Conservation (phyloP, 202 grass and related monocot genomes). For the Saccharum hybrid region DNA sequence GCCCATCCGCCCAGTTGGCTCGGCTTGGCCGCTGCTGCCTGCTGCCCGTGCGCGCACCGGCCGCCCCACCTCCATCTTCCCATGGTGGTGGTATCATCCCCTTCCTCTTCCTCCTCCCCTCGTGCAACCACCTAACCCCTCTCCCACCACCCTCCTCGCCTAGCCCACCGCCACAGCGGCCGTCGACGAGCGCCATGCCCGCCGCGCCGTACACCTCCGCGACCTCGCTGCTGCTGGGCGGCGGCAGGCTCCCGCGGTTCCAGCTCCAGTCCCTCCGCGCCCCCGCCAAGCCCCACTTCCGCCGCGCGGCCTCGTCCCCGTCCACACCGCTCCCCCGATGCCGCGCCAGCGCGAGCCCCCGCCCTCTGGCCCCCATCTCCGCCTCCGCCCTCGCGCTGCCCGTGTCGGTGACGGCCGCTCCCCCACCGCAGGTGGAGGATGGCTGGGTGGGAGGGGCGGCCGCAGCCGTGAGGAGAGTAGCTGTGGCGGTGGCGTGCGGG, state of each 20-base stretch:
- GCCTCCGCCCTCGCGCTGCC: constrained; percentile 41
- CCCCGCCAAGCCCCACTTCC: constrained; percentile 43
- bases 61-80: neutral
- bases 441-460: neutral
- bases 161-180: neutral
- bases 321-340: neutral
- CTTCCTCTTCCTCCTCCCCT: neutral
- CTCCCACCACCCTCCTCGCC: neutral
- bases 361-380: constrained; percentile 16
- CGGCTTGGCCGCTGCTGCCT: constrained; percentile 2
- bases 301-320: neutral
- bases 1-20: neutral
- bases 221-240: constrained; percentile 42
- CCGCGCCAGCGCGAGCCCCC: constrained; percentile 1
- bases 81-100: constrained; percentile 25
- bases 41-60: constrained; percentile 7
- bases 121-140: constrained; percentile 13
- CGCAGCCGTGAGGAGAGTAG: constrained; percentile 29
- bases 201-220: constrained; percentile 24
- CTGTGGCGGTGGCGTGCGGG: constrained; percentile 37
- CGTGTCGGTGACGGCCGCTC: constrained; percentile 15
- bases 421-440: constrained; percentile 12
- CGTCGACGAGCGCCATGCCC: constrained; percentile 37
- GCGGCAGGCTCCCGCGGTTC: constrained; percentile 47
- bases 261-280: constrained; percentile 47